Conservation (phyloP, 2,329 filamentous ascomycete species). For the Elsinoe arachidis region DNA sequence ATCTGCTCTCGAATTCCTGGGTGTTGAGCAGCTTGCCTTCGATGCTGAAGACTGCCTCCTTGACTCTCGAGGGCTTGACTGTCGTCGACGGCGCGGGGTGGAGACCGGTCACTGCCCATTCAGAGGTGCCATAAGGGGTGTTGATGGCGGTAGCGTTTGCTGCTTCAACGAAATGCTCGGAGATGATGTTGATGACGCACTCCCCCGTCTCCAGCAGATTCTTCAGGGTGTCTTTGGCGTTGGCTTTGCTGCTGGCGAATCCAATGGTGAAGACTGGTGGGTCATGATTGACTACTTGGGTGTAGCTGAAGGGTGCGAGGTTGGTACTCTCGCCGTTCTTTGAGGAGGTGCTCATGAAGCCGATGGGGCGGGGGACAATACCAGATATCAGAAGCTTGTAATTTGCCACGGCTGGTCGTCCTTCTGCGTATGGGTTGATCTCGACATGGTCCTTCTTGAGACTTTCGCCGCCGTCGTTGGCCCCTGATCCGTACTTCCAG, state of each 20-base stretch:
- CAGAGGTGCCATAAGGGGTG: slow-evolving; percentile 64
- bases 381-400: slow-evolving; percentile 85
- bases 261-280: slow-evolving; percentile 71
- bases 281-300: slow-evolving; percentile 74
- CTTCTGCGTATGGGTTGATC: slow-evolving; percentile 72
- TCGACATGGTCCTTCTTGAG: slow-evolving; percentile 55
- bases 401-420: slow-evolving; percentile 61
- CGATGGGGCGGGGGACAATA: slow-evolving; percentile 73
- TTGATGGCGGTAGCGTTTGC: slow-evolving; percentile 76
- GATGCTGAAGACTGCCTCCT: slow-evolving; percentile 73
- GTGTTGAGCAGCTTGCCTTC: slow-evolving; percentile 69
- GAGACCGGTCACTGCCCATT: slow-evolving; percentile 73
- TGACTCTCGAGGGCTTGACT: slow-evolving; percentile 64
- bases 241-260: slow-evolving; percentile 47
- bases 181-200: slow-evolving; percentile 75
- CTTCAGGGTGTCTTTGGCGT: slow-evolving; percentile 68
- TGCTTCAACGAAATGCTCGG: slow-evolving; percentile 75
- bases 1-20: slow-evolving; percentile 68
- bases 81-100: slow-evolving; percentile 57
- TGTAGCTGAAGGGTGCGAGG: slow-evolving; percentile 81
- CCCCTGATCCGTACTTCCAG: slow-evolving; percentile 59
- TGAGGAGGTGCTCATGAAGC: slow-evolving; percentile 50
- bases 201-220: slow-evolving; percentile 66
- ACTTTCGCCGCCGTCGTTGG: slow-evolving; percentile 47
- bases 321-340: slow-evolving; percentile 60